Conservation (phyloP, 139 green algal species). For the Picochlorum sp. region DNA sequence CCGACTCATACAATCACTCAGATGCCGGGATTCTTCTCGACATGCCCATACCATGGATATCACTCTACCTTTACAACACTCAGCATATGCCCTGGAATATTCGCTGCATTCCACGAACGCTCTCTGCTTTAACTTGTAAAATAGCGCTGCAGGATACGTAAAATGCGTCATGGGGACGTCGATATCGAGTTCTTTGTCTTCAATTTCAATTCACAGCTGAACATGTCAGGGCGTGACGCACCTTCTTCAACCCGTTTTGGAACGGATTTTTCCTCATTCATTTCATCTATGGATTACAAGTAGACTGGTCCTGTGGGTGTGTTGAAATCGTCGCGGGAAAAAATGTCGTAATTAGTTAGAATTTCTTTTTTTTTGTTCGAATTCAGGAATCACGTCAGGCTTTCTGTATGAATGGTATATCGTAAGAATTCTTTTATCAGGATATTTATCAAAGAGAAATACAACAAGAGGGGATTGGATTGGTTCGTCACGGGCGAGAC, state of each 20-base stretch:
- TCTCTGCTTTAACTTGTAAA: slow-evolving; percentile 32
- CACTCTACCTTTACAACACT: slow-evolving; percentile 28
- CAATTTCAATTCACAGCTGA: background rate
- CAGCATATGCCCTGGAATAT: slow-evolving; percentile 25
- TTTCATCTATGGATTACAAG: too few species aligned
- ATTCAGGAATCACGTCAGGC: too few species aligned
- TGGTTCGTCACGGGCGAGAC: too few species aligned
- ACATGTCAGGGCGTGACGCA: background rate
- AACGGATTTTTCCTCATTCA: background rate
- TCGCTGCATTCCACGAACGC: slow-evolving; percentile 18
- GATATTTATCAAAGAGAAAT: too few species aligned
- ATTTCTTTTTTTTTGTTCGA: too few species aligned
- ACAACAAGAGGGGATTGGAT: too few species aligned
- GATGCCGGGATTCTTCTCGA: slow-evolving; percentile 19
- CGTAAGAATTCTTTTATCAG: too few species aligned
- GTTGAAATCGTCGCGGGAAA: too few species aligned
- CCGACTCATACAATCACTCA: slow-evolving; percentile 28
- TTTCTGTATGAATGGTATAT: too few species aligned
- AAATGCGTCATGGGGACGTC: background rate
- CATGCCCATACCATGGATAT: slow-evolving; percentile 44
- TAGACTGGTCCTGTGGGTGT: too few species aligned
- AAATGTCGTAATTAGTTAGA: too few species aligned
- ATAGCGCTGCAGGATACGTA: slow-evolving; percentile 24
- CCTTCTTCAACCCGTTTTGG: slow-evolving; percentile 18
- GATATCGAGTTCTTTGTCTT: background rate